Conservation (phyloP, 352 stramenopile genomes). For the Globisporangium parvum region DNA sequence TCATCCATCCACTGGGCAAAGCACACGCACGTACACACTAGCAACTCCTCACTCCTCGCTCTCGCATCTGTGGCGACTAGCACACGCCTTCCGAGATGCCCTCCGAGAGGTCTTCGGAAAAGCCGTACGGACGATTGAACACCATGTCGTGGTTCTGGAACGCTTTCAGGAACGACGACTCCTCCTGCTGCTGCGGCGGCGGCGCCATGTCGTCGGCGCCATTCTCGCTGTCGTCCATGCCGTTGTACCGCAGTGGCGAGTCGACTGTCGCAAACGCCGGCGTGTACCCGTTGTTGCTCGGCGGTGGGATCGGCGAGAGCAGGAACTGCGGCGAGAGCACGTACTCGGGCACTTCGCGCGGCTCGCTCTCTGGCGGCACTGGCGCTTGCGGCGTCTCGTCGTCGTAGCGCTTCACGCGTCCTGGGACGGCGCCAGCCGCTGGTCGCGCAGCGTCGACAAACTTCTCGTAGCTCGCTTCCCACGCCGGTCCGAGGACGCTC, state of each 20-base stretch:
- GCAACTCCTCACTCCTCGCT: not conserved
- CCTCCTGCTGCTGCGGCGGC: constrained; percentile 15
- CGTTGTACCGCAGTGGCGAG: constrained; percentile 32
- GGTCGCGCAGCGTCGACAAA: constrained; percentile 34
- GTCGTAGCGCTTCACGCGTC: constrained; percentile 12
- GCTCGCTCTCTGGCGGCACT: constrained; percentile 16
- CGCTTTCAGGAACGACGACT: constrained; percentile 59
- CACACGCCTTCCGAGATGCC: constrained; percentile 76
- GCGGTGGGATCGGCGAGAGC: constrained; percentile 33
- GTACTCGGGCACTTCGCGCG: constrained; percentile 30
- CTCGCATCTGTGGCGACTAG: too few relatives aligned
- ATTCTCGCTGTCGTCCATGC: constrained; percentile 19
- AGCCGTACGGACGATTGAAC: constrained; percentile 55
- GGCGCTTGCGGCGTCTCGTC: constrained; percentile 1
- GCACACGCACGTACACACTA: too few relatives aligned
- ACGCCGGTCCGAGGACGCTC: constrained; percentile 68
- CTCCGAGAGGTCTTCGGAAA: constrained; percentile 73
- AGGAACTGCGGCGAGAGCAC: constrained; percentile 55
- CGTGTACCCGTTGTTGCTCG: constrained; percentile 27
- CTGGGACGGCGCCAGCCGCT: constrained; percentile 18
- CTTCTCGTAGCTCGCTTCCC: constrained; percentile 70
- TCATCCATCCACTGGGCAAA: too few relatives aligned
- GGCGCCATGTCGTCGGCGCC: not conserved
- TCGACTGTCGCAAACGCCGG: constrained; percentile 38
- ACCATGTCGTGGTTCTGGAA: constrained; percentile 59